A percentile compares a stretch with the other conserved stretches of the same genome.
These are phyloP conservation scores for Neobulgaria alba DNA, from an alignment of 2,329 filamentous ascomycete species.

Conservation along the genomic window DNA sequence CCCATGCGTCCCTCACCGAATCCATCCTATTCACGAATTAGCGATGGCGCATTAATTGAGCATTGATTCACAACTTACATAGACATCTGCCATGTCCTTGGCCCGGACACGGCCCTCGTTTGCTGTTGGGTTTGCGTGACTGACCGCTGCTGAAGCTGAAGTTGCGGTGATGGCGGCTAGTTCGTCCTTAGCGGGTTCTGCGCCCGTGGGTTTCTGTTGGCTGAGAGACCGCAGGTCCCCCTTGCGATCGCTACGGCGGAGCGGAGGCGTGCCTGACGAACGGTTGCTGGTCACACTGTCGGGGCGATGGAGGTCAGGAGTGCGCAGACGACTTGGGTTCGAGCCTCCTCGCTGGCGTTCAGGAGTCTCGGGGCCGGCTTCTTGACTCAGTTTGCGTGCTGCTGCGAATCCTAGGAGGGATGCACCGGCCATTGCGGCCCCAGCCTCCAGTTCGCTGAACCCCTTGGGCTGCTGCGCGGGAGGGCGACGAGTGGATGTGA, in stretches of 20 bases:
- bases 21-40: conserved; percentile 58
- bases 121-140: conserved; percentile 63
- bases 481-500: conserved; percentile 16
- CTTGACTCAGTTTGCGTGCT: conserved; percentile 23
- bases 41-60: conserved; percentile 7
- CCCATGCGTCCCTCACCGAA: conserved; percentile 80
- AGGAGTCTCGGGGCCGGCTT: conserved; percentile 23
- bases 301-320: conserved; percentile 40
- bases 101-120: conserved; percentile 81
- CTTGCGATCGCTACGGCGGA: conserved; percentile 62
- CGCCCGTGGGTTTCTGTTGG: conserved; percentile 39
- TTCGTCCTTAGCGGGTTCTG: conserved; percentile 35
- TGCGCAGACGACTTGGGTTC: conserved; percentile 27
- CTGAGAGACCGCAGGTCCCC: conserved; percentile 67
- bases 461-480: conserved; percentile 19
- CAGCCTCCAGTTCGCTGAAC: conserved; percentile 20
- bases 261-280: conserved; percentile 51
- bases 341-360: conserved; percentile 23
- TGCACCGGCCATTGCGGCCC: conserved; percentile 20
- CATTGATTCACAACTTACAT: conserved; percentile 54
- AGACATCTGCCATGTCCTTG: conserved; percentile 87
- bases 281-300: conserved; percentile 51
- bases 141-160: conserved; percentile 30
- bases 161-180: conserved; percentile 31
- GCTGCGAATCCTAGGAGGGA: conserved; percentile 23